A percentile compares a stretch with the other conserved stretches of the same genome.
Evolutionary conservation across 768 basidiomycete species (phyloP).

Genomic region (Dentipellis fragilis): DNA sequence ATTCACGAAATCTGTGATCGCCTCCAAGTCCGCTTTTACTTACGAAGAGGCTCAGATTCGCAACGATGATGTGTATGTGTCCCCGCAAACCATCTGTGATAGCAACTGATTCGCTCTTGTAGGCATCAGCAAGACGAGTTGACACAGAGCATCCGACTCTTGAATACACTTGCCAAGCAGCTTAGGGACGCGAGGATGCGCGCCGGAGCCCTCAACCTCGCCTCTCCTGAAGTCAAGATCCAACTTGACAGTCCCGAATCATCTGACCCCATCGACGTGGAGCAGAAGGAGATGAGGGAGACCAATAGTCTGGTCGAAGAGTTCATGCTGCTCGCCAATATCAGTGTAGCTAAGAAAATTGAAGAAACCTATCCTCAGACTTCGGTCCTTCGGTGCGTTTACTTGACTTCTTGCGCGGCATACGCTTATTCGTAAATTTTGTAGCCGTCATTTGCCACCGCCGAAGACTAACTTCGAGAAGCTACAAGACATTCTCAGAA

Average conservation of each 20-base stretch:
- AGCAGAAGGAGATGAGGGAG: slow-evolving; percentile 86
- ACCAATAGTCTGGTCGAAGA: slow-evolving; percentile 97
- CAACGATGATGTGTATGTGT: slow-evolving; percentile 78
- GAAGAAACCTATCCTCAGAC: slow-evolving; percentile 95
- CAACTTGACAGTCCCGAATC: slow-evolving; percentile 89
- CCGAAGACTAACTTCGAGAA: slow-evolving; percentile 93
- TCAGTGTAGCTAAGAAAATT: slow-evolving; percentile 85
- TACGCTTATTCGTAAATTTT: not conserved
- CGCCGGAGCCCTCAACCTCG: slow-evolving; percentile 94
- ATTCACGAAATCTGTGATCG: slow-evolving; percentile 94
- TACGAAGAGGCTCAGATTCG: slow-evolving; percentile 93
- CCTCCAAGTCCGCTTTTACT: slow-evolving; percentile 92
- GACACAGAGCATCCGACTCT: slow-evolving; percentile 76
- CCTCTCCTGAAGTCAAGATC: slow-evolving; percentile 97
- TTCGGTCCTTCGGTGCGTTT: slow-evolving; percentile 69
- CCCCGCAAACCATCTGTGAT: no score
- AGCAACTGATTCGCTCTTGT: not conserved
- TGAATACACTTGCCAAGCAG: slow-evolving; percentile 80
- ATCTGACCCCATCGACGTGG: slow-evolving; percentile 93
- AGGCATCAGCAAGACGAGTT: slow-evolving; percentile 75
- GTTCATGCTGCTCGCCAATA: slow-evolving; percentile 97
- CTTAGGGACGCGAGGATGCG: slow-evolving; percentile 81
- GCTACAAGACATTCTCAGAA: slow-evolving; percentile 82
- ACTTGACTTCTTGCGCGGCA: not conserved
- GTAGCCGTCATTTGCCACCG: slow-evolving; percentile 82